phyloP scores from a whole-genome alignment of 768 basidiomycete species.

The Serendipita vermifera region DNA sequence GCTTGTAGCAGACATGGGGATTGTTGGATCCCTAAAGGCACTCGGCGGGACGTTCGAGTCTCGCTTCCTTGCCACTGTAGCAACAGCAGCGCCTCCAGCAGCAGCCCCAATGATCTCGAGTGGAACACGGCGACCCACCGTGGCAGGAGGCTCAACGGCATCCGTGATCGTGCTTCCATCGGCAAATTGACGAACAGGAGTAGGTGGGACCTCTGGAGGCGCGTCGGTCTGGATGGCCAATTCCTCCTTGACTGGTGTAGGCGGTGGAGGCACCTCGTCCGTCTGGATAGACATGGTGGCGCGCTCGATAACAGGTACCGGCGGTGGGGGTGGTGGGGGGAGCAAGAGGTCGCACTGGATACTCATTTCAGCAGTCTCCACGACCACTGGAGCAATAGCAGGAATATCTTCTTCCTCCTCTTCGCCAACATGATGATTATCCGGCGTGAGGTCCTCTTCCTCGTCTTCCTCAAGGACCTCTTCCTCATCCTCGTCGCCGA shows the following conservation, averaged over 20 bases:
- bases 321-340: constrained; percentile 15
- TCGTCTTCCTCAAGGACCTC: constrained; percentile 20
- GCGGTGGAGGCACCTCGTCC: constrained; percentile 30
- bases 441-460: constrained; percentile 18
- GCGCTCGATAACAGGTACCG: constrained; percentile 19
- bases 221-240: constrained; percentile 36
- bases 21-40: background rate
- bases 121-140: constrained; percentile 15
- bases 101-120: constrained; percentile 3
- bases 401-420: constrained; percentile 19
- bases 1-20: background rate
- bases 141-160: constrained; percentile 20
- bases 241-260: constrained; percentile 31
- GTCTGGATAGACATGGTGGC: constrained; percentile 37
- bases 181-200: constrained; percentile 23
- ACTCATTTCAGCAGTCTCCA: constrained; percentile 27
- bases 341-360: constrained; percentile 30
- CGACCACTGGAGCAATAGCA: constrained; percentile 14
- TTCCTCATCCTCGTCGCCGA: constrained; percentile 20
- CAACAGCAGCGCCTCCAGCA: constrained; percentile 14
- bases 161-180: constrained; percentile 27
- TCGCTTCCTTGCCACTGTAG: constrained; percentile 3
- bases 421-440: constrained; percentile 15
- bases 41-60: background rate
- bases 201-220: constrained; percentile 17